phyloP scores from a whole-genome alignment of 768 basidiomycete species.

The Tylopilus subfusipes region DNA sequence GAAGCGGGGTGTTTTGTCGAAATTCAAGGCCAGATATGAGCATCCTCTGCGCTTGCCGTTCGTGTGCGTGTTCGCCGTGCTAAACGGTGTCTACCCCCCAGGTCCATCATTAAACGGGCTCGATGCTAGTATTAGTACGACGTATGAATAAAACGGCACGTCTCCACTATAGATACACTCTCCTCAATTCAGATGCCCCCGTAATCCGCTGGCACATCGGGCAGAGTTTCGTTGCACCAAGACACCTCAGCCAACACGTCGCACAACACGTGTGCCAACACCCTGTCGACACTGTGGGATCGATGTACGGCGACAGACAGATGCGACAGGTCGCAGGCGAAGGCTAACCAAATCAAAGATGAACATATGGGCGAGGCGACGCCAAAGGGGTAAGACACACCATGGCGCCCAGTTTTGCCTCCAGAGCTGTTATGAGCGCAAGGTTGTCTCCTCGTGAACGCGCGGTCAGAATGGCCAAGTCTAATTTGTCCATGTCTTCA shows the following conservation, averaged over 20 bases:
- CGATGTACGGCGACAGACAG: slow-evolving; percentile 72
- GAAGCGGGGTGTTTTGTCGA: slow-evolving; percentile 48
- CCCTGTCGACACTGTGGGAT: slow-evolving; percentile 77
- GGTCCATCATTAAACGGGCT: slow-evolving; percentile 5
- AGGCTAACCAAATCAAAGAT: slow-evolving; percentile 13
- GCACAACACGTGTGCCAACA: slow-evolving; percentile 88
- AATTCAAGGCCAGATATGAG: slow-evolving; percentile 89
- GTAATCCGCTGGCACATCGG: slow-evolving; percentile 89
- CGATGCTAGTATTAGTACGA: slow-evolving; percentile 1
- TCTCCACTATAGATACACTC: slow-evolving; percentile 58
- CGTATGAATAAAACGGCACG: background rate
- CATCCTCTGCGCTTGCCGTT: slow-evolving; percentile 7
- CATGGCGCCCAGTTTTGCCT: slow-evolving; percentile 56
- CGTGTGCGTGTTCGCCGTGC: background rate
- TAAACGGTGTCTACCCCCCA: slow-evolving; percentile 4
- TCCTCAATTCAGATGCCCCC: slow-evolving; percentile 65
- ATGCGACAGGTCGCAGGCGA: slow-evolving; percentile 57
- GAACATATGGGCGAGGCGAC: slow-evolving; percentile 28
- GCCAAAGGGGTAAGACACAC: slow-evolving; percentile 39
- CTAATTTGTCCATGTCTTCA: slow-evolving; percentile 44
- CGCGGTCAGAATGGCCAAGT: slow-evolving; percentile 48
- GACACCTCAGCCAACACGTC: slow-evolving; percentile 81
- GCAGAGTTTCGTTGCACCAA: slow-evolving; percentile 78
- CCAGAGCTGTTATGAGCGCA: slow-evolving; percentile 52
- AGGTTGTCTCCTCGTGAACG: slow-evolving; percentile 45